phyloP scores from a whole-genome alignment of 768 basidiomycete genomes.

The Agaricus blazei region DNA sequence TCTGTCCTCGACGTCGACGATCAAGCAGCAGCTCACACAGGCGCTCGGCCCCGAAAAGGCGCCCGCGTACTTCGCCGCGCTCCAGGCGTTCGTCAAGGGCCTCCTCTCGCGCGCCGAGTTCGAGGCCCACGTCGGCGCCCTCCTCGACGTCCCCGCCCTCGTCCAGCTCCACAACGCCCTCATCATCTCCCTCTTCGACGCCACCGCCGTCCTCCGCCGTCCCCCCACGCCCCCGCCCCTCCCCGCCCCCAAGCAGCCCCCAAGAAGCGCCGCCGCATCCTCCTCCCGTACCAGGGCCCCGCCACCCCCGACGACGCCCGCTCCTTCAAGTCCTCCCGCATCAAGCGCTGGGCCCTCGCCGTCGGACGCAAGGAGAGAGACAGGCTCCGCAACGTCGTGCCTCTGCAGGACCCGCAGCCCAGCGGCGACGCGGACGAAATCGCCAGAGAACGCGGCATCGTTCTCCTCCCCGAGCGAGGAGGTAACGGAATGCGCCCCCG shows the following conservation, averaged over 20 bases:
- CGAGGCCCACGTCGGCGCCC: slow-evolving; percentile 39
- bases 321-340: slow-evolving; percentile 52
- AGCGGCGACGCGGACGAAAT: slow-evolving; percentile 61
- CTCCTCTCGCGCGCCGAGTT: slow-evolving; percentile 70
- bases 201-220: slow-evolving; percentile 62
- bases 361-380: slow-evolving; percentile 74
- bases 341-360: slow-evolving; percentile 73
- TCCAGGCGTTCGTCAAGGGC: slow-evolving; percentile 66
- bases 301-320: slow-evolving; percentile 46
- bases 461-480: slow-evolving; percentile 58
- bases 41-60: slow-evolving; percentile 56
- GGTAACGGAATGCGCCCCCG: slow-evolving; percentile 34
- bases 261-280: slow-evolving; percentile 63
- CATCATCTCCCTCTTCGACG: slow-evolving; percentile 79
- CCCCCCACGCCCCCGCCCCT: slow-evolving; percentile 62
- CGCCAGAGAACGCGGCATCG: slow-evolving; percentile 61
- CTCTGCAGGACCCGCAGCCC: slow-evolving; percentile 37
- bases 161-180: slow-evolving; percentile 82
- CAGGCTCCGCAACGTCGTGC: slow-evolving; percentile 44
- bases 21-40: slow-evolving; percentile 61
- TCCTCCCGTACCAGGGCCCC: slow-evolving; percentile 71
- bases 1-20: slow-evolving; percentile 66
- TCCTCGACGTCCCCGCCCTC: slow-evolving; percentile 18
- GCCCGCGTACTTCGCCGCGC: slow-evolving; percentile 51
- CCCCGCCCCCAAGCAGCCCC: slow-evolving; percentile 55